Evolutionary conservation across 148 eudicot genomes (phyloP).

Genomic region (Pharnaceum exiguum): DNA sequence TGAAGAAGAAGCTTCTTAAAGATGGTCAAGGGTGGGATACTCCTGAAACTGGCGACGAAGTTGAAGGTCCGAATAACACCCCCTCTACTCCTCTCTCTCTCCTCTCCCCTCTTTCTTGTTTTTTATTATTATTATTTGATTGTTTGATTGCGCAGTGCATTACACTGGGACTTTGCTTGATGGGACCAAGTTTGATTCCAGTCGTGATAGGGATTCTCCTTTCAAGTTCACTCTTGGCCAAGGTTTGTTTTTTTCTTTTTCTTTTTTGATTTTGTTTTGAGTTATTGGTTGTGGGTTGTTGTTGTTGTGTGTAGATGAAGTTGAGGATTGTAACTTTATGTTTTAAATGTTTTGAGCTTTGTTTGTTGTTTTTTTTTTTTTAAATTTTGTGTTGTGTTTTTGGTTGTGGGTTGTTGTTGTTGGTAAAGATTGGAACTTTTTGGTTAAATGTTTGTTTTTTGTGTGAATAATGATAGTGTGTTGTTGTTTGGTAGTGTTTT

Average conservation of each 20-base stretch:
- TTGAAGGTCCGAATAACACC: too few relatives aligned
- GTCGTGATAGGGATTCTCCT: constrained; percentile 76
- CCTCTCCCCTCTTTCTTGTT: not conserved
- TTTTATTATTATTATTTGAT: not conserved
- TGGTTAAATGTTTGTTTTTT: too few relatives aligned
- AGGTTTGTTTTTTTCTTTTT: constrained; percentile 32
- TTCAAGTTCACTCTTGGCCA: constrained; percentile 93
- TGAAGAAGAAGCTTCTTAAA: constrained; percentile 91
- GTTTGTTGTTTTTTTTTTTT: too few relatives aligned
- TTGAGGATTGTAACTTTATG: too few relatives aligned
- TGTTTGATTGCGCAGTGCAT: constrained; percentile 55
- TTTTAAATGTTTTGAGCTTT: too few relatives aligned
- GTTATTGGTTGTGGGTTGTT: too few relatives aligned
- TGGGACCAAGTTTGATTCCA: constrained; percentile 91
- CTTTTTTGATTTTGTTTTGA: not conserved
- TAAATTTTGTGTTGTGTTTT: too few relatives aligned
- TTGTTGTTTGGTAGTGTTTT: too few relatives aligned
- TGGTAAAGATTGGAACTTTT: too few relatives aligned
- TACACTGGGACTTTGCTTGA: constrained; percentile 90
- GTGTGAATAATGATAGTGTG: too few relatives aligned
- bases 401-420: too few relatives aligned
- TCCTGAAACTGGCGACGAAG: constrained; percentile 90
- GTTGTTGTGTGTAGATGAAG: too few relatives aligned
- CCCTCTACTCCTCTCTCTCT: not conserved
- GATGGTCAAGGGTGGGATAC: constrained; percentile 86